Evolutionary conservation across 2,329 filamentous ascomycete species (phyloP), one percentile per base, ranked within the genome.

Genomic region (Metarhizium sp.): DNA sequence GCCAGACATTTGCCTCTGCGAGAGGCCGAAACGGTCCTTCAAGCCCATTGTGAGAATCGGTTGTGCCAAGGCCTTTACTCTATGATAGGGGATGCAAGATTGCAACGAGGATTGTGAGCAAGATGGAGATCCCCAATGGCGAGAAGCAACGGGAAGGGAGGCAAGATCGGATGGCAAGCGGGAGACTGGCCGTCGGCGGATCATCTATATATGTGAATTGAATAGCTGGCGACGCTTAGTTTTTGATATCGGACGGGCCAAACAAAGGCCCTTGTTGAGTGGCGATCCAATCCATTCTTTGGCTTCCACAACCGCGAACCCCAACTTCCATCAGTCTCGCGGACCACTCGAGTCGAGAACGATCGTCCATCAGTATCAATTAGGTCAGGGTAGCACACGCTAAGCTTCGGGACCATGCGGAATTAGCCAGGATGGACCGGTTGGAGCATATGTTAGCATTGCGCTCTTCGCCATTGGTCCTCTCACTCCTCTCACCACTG

Each of bases 11-110:
- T 18, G 43, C 40, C 51, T 47, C 42, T 47, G 51, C 6, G 20
- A 52, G 48, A 52, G 51, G 51, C 51, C 51, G 18, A 52, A 46
- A 13, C 51, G 51, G 14, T 46, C 32, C 29, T 47, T 52, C 51
- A 52, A 52, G 18, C 51, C 51, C 51, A 52, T 52, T 52, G 14
- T 36, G 38, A n/a, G 42, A 32, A 14, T 14, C 43, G 20, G 20
- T 34, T 29, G n/a, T 43, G 20, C 50, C 50, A 45, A 45, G 47
- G 20, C 29, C 25, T 11, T 32, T 34, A 20, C 42, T 47, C 42
- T 32, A 18, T 20, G 42, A 2, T 14, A n/a, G 36, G 11, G 42
- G 20, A 4, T 18, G 30, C 25, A 52, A 34, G 29, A 47, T 6
- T 6, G 40, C 25, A 30, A 47, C 42, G 51, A 20, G 14, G 42